Conservation (phyloP, 768 basidiomycete species). For the Tricholoma hemisulphureum region DNA sequence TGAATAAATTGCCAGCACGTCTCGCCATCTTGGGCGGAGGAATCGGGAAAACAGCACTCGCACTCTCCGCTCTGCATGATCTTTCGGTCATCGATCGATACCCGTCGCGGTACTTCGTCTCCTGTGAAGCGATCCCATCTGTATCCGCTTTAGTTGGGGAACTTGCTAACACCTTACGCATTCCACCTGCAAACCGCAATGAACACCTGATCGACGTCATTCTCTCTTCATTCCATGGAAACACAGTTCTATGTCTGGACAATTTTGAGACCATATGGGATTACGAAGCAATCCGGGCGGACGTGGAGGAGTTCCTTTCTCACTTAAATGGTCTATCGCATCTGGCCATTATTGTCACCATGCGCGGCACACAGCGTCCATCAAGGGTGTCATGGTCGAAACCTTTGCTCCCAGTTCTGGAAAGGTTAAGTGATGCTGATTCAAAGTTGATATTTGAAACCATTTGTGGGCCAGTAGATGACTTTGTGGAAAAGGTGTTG, state of each 20-base stretch:
- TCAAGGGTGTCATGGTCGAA: neutral
- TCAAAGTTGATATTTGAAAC: neutral
- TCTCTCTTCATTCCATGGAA: neutral
- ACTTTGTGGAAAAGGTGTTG: neutral
- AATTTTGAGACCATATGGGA: constrained; percentile 9
- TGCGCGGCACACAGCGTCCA: constrained; percentile 8
- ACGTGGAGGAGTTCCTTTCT: constrained; percentile 1
- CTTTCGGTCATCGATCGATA: neutral
- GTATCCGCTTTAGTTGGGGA: neutral
- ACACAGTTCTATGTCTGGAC: constrained; percentile 7
- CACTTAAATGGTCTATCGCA: neutral
- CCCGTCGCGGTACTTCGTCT: constrained; percentile 5
- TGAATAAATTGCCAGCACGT: neutral
- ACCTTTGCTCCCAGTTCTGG: neutral
- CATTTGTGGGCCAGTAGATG: neutral
- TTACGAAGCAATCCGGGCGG: neutral
- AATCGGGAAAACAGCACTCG: constrained; percentile 8
- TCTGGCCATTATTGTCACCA: neutral
- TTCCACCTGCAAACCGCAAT: constrained; percentile 1
- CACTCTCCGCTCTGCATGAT: constrained; percentile 2
- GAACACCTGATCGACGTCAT: neutral
- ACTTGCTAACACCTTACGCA: constrained; percentile 2
- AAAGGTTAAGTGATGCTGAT: neutral
- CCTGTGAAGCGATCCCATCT: constrained; percentile 6
- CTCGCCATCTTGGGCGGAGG: neutral